These are phyloP conservation scores for Eucalyptus coolabah DNA, from an alignment of 345 rosid genomes.

Conservation along the genomic window DNA sequence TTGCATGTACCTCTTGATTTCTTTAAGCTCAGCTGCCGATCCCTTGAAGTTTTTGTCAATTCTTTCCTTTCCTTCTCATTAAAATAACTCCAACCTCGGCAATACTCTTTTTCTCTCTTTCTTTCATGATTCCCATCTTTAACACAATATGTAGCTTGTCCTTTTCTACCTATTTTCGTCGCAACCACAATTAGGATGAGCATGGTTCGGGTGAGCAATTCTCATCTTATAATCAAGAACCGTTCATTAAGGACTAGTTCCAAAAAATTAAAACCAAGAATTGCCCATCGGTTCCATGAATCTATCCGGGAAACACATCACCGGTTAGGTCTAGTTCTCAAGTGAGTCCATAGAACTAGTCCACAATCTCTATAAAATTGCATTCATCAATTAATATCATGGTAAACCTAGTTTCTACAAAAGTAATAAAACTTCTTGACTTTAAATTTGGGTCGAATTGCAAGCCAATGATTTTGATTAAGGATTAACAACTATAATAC, in stretches of 20 bases:
- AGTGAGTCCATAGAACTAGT: background rate
- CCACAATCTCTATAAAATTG: background rate
- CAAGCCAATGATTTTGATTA: background rate
- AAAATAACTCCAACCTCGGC: background rate
- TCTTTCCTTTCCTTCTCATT: background rate
- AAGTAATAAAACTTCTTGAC: background rate
- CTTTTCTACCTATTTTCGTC: background rate
- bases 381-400: background rate
- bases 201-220: background rate
- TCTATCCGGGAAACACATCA: background rate
- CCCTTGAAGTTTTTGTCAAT: background rate
- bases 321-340: rapidly evolving
- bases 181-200: background rate
- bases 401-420: background rate
- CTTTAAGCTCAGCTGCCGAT: background rate
- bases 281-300: rapidly evolving
- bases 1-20: background rate
- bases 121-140: background rate
- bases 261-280: too few species aligned
- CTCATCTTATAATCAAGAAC: background rate
- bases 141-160: background rate
- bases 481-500: background rate
- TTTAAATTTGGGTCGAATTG: background rate
- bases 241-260: background rate
- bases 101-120: background rate